Conservation (phyloP, 1,284 basidiomycete genomes). For the Coniophora puteana region DNA sequence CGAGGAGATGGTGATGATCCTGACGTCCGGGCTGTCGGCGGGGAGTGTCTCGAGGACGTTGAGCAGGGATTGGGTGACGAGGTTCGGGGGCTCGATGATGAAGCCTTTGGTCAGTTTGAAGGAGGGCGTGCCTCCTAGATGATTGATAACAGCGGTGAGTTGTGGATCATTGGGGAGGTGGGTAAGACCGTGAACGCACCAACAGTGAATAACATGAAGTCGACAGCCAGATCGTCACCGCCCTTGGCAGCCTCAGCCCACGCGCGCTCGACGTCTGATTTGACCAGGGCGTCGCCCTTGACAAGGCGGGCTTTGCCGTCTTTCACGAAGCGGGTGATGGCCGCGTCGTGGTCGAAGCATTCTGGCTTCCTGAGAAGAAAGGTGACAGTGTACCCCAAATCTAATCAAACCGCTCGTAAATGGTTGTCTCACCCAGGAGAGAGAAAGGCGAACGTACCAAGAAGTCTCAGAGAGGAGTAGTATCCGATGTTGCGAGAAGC, state of each 20-base stretch:
- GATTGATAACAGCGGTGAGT: background rate
- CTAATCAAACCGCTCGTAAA: too few relatives aligned
- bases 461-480: constrained; percentile 43
- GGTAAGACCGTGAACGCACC: constrained; percentile 17
- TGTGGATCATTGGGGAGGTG: too few relatives aligned
- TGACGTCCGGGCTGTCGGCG: constrained; percentile 36
- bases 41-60: constrained; percentile 27
- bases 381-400: constrained; percentile 44
- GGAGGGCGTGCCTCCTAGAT: constrained; percentile 8
- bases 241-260: constrained; percentile 34
- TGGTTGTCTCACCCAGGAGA: too few relatives aligned
- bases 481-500: constrained; percentile 66
- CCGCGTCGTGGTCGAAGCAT: constrained; percentile 40
- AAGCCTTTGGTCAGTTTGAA: constrained; percentile 23
- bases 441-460: constrained; percentile 33
- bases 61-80: constrained; percentile 24
- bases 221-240: constrained; percentile 16
- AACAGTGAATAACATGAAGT: constrained; percentile 19
- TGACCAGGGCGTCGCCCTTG: constrained; percentile 44
- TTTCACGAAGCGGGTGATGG: constrained; percentile 38
- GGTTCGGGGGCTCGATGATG: constrained; percentile 21
- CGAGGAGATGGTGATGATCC: constrained; percentile 50
- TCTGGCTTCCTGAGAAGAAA: constrained; percentile 41
- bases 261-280: constrained; percentile 38
- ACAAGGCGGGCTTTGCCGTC: constrained; percentile 40